Evolutionary conservation across 2,329 filamentous ascomycete genomes (phyloP), one percentile per base, ranked within the genome.

Genomic region (Hysterium pulicare): DNA sequence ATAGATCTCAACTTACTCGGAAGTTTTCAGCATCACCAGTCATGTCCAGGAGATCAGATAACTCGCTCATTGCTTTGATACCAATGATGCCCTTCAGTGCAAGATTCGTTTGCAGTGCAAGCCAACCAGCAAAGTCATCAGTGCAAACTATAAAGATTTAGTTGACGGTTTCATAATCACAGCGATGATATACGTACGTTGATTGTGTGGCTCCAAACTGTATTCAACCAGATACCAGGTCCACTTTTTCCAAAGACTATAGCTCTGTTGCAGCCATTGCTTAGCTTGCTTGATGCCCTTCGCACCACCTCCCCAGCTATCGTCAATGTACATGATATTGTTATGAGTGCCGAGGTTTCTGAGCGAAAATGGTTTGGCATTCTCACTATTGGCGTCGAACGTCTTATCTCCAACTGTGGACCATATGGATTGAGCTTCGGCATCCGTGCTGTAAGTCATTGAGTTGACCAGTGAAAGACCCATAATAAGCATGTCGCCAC

Each of bases 51-150:
- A 84, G 64, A 19, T 76, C 71, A 1, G 87, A 78, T 19, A 93
- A 76, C 50, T 84, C 78, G 51, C 81, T 81, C 82, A 90, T 90
- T 19, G 86, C 86, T 59, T 83, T 81, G 62, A 91, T 85, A 17
- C 86, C 87, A 42, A 93, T 81, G 51, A 91, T 90, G 33, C 87
- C 87, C 67, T 93, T 93, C 47, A 93, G 73, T 0, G 87, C 87
- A 17, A 93, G 73, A 57, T 93, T 90, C 2, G 86, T 90, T 63
- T 91, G 87, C 49, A 90, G 82, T 4, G 83, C 78, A 16, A 90
- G 73, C 64, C 83, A 83, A 31, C 87, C 87, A 2, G 87, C 87
- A 62, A 91, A 93, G 59, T 93, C 87, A 57, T 93, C 87, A 1
- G 87, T 93, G 16, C 83, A 89, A 13, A 93, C 75, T 78, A 42